Conservation (phyloP, 441 rosid species). For the Populus hybrid region DNA sequence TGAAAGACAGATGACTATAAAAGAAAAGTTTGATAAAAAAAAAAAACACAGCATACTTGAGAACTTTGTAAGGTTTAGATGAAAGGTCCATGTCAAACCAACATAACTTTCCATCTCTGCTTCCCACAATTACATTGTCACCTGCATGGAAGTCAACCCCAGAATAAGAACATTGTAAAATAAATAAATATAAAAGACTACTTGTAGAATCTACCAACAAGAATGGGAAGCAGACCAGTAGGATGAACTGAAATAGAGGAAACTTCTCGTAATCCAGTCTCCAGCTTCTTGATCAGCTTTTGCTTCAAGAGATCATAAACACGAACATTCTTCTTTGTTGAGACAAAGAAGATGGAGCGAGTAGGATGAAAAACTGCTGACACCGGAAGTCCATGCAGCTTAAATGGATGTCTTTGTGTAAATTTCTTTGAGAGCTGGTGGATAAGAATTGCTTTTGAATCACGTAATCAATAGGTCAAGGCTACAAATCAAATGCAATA, state of each 20-base stretch:
- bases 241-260: conserved; percentile 84
- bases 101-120: conserved; percentile 17
- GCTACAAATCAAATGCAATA: conserved; percentile 15
- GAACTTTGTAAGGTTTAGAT: conserved; percentile 70
- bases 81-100: conserved; percentile 98
- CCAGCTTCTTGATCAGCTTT: conserved; percentile 68
- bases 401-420: conserved; percentile 59
- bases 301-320: conserved; percentile 66
- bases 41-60: conserved; percentile 43
- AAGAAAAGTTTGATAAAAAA: background rate
- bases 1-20: too few relatives aligned
- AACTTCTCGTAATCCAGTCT: conserved; percentile 67
- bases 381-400: conserved; percentile 72
- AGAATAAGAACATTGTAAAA: background rate
- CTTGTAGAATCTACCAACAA: background rate
- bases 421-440: conserved; percentile 69
- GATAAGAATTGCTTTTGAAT: conserved; percentile 62
- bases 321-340: conserved; percentile 67
- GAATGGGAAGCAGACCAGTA: conserved; percentile 41
- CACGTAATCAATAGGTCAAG: conserved; percentile 57
- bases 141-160: conserved; percentile 36
- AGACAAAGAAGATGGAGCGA: too few relatives aligned
- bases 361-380: conserved; percentile 38
- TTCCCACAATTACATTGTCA: conserved; percentile 39
- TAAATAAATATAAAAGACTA: background rate